Evolutionary conservation across 257 asterid genomes (phyloP).

Genomic region (Gardenia jasminoides): DNA sequence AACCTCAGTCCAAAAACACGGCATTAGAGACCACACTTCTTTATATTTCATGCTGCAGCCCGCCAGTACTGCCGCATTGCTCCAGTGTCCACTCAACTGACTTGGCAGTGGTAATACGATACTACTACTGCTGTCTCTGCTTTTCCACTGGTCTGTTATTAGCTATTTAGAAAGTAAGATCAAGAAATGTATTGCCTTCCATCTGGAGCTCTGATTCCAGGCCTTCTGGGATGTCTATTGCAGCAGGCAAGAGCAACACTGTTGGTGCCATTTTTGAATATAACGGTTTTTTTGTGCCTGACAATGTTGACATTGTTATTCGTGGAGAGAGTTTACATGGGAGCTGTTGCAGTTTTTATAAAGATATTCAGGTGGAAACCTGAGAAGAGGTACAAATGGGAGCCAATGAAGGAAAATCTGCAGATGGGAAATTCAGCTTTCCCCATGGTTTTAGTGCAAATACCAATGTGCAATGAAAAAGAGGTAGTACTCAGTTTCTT

Average conservation of each 20-base stretch:
- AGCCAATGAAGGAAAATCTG: slow-evolving; percentile 26
- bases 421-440: slow-evolving; percentile 29
- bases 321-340: slow-evolving; percentile 36
- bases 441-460: slow-evolving; percentile 35
- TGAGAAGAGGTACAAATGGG: slow-evolving; percentile 38
- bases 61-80: not conserved
- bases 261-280: slow-evolving; percentile 25
- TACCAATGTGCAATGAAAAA: slow-evolving; percentile 44
- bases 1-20: slow-evolving; percentile 9
- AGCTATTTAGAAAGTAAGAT: not conserved
- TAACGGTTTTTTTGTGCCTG: slow-evolving; percentile 27
- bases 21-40: not conserved
- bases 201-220: not conserved
- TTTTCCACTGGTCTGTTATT: not conserved
- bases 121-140: not conserved
- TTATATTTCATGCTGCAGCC: not conserved
- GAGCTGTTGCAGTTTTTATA: slow-evolving; percentile 20
- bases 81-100: not conserved
- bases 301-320: slow-evolving; percentile 32
- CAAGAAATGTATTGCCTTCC: slow-evolving; percentile 16
- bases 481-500: slow-evolving; percentile 20
- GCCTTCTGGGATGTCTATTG: slow-evolving; percentile 20
- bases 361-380: slow-evolving; percentile 26
- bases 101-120: not conserved
- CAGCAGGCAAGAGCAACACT: slow-evolving; percentile 23